Evolutionary conservation across 2,329 filamentous ascomycete species (phyloP).

Genomic region (Colletotrichum agaves): DNA sequence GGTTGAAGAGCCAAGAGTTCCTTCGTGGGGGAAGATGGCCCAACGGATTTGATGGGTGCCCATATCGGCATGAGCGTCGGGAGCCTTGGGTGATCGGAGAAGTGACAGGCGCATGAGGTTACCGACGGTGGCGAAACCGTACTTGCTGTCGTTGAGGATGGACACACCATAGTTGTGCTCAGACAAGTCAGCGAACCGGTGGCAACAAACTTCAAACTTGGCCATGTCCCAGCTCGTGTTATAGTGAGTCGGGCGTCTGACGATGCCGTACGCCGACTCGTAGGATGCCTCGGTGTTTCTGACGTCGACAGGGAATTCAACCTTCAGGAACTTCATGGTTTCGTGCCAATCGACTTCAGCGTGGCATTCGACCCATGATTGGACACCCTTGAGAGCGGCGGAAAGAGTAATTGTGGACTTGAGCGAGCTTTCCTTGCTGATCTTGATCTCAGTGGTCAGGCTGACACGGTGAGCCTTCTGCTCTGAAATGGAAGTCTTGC

Average conservation of each 20-base stretch:
- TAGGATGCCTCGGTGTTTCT: constrained; percentile 93
- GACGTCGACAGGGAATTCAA: constrained; percentile 95
- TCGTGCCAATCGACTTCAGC: constrained; percentile 97
- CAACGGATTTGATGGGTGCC: constrained; percentile 87
- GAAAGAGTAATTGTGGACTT: constrained; percentile 86
- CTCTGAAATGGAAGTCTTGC: constrained; percentile 77
- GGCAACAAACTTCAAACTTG: constrained; percentile 96
- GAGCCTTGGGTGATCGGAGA: constrained; percentile 88
- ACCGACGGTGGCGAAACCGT: constrained; percentile 91
- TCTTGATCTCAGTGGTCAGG: constrained; percentile 84
- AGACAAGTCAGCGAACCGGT: constrained; percentile 92
- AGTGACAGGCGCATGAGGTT: constrained; percentile 91
- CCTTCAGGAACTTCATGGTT: constrained; percentile 97
- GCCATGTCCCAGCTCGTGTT: constrained; percentile 98
- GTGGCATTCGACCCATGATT: constrained; percentile 79
- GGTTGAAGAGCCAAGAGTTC: constrained; percentile 76
- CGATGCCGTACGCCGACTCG: constrained; percentile 92
- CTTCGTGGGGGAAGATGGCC: constrained; percentile 87
- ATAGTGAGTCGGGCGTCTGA: constrained; percentile 93
- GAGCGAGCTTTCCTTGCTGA: constrained; percentile 87
- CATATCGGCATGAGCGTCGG: constrained; percentile 95
- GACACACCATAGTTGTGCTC: constrained; percentile 91
- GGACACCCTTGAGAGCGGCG: constrained; percentile 71
- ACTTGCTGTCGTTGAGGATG: constrained; percentile 95
- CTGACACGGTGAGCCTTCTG: constrained; percentile 80